These are phyloP conservation scores for Talaromyces sp. DNA, from an alignment of 2,329 filamentous ascomycete genomes.

Conservation along the genomic window DNA sequence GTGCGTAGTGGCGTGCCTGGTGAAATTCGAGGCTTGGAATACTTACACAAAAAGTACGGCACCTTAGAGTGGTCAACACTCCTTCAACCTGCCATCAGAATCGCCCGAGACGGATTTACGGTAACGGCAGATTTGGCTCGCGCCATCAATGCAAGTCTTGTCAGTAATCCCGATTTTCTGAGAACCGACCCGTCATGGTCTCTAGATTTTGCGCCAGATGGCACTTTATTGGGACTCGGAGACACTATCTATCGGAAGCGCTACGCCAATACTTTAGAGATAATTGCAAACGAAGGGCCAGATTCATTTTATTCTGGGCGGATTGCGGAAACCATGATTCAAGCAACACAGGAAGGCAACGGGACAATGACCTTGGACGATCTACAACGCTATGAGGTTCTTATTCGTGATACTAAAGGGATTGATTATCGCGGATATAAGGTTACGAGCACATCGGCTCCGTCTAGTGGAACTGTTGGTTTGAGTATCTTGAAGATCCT, in stretches of 20 bases:
- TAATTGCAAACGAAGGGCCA: constrained; percentile 68
- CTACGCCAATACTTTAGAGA: constrained; percentile 75
- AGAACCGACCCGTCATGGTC: constrained; percentile 75
- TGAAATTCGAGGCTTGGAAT: constrained; percentile 70
- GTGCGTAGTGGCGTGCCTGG: constrained; percentile 52
- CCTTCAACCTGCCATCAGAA: constrained; percentile 67
- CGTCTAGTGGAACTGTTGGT: constrained; percentile 73
- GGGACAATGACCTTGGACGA: constrained; percentile 86
- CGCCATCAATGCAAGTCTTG: constrained; percentile 63
- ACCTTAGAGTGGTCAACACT: constrained; percentile 67
- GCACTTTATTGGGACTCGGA: constrained; percentile 66
- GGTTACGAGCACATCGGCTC: constrained; percentile 64
- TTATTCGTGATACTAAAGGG: constrained; percentile 60
- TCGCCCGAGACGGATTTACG: constrained; percentile 70
- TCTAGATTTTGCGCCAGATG: constrained; percentile 82
- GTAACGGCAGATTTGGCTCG: constrained; percentile 70
- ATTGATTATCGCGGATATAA: constrained; percentile 68
- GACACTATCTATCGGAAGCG: constrained; percentile 77
- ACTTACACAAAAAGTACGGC: constrained; percentile 65
- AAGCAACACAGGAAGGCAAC: constrained; percentile 63
- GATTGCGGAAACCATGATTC: constrained; percentile 71
- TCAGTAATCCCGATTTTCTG: constrained; percentile 61
- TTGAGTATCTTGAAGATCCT: constrained; percentile 77
- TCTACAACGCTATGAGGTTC: constrained; percentile 68
- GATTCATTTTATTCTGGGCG: constrained; percentile 71